Evolutionary conservation across 176 grass and related monocot species (phyloP).

Genomic region (Triticum turgidum): DNA sequence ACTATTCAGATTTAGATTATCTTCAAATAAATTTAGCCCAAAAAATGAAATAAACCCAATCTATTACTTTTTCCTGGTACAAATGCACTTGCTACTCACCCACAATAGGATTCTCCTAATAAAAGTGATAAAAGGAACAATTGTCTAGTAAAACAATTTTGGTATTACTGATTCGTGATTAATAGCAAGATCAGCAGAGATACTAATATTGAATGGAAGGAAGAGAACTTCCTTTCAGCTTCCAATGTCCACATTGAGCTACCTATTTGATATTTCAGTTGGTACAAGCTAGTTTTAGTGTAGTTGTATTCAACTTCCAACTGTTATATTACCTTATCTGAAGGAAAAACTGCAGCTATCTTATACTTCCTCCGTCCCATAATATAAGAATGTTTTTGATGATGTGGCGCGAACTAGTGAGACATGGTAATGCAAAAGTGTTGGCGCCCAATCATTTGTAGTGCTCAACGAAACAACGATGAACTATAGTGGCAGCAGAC

Average conservation of each 20-base stretch:
- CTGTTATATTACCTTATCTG: background rate
- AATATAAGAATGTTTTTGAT: background rate
- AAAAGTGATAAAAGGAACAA: background rate
- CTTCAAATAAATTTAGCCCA: too few species aligned
- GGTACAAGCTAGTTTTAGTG: background rate
- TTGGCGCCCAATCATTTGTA: background rate
- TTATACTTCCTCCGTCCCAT: background rate
- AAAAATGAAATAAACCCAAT: background rate
- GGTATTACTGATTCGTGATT: background rate
- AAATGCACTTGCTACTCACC: background rate
- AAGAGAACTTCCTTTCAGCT: background rate
- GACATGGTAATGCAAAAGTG: background rate
- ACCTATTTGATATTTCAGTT: background rate
- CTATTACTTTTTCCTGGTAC: background rate
- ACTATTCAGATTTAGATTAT: too few species aligned
- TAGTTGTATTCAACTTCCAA: background rate
- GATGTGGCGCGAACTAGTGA: background rate
- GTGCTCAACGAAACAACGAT: background rate
- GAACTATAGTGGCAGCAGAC: background rate
- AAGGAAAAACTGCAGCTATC: background rate
- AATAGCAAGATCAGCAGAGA: background rate
- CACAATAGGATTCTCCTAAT: background rate
- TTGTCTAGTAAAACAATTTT: too few species aligned
- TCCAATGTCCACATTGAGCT: background rate
- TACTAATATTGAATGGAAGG: background rate